Evolutionary conservation across 257 asterid genomes (phyloP).

Genomic region (Solanum chmielewskii): DNA sequence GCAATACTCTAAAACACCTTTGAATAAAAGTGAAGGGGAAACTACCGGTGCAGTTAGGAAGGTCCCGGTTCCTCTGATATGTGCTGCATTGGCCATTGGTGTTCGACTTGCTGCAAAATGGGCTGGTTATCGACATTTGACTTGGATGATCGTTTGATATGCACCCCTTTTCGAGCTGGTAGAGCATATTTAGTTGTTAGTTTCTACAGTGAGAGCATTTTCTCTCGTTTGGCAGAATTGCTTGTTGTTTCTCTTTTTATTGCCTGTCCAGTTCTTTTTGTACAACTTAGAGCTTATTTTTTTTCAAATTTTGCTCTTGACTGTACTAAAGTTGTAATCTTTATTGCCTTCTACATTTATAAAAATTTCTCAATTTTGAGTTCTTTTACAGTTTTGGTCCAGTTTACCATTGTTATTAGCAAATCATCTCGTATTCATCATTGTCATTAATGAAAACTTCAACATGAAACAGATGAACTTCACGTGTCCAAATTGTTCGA

Average conservation of each 20-base stretch:
- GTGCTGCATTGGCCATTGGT: conserved; percentile 76
- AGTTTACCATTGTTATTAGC: neutral
- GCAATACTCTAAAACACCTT: conserved; percentile 20
- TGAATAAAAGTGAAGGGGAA: conserved; percentile 14
- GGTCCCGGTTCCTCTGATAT: conserved; percentile 63
- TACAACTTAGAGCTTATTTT: neutral
- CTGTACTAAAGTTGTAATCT: neutral
- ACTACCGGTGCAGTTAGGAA: conserved; percentile 12
- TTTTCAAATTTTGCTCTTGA: neutral
- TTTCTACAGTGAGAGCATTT: neutral
- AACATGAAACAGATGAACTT: neutral
- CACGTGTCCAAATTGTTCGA: neutral
- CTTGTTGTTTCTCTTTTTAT: neutral
- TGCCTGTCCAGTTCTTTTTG: neutral
- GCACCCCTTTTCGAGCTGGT: neutral
- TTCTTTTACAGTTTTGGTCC: neutral
- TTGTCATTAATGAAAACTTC: conserved; percentile 23
- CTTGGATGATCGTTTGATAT: conserved; percentile 85
- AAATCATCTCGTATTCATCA: rapidly evolving
- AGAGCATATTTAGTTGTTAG: neutral
- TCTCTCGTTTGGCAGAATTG: neutral
- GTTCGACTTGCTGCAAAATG: conserved; percentile 70
- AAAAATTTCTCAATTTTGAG: neutral
- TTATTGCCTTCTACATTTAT: neutral
- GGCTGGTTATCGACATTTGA: conserved; percentile 89